Evolutionary conservation across 108 stramenopile species (phyloP).

Genomic region (Fragilariopsis cylindrus): DNA sequence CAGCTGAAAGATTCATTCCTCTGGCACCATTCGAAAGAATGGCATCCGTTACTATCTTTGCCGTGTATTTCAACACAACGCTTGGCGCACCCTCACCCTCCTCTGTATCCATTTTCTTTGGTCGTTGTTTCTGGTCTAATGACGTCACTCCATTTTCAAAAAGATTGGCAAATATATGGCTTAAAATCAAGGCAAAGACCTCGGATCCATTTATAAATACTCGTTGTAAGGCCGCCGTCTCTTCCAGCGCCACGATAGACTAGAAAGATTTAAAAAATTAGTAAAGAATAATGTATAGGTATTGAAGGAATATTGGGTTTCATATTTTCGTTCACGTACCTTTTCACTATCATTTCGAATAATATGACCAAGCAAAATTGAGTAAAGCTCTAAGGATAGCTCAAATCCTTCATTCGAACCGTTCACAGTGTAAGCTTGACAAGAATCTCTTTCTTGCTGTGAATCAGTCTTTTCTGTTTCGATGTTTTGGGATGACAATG

Average conservation of each 20-base stretch:
- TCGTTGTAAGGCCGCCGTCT: slow-evolving; percentile 76
- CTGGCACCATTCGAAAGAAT: slow-evolving; percentile 64
- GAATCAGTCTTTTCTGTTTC: neutral
- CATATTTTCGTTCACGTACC: slow-evolving; percentile 9
- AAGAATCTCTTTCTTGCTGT: neutral
- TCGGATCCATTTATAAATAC: slow-evolving; percentile 72
- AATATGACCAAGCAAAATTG: slow-evolving; percentile 67
- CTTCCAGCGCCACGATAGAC: slow-evolving; percentile 66
- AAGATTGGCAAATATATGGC: slow-evolving; percentile 72
- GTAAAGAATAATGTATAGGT: too few relatives aligned
- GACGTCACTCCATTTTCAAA: slow-evolving; percentile 61
- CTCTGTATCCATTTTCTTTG: slow-evolving; percentile 19
- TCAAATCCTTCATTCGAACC: slow-evolving; percentile 42
- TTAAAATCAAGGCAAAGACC: slow-evolving; percentile 71
- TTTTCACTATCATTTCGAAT: slow-evolving; percentile 74
- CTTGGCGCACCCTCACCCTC: slow-evolving; percentile 35
- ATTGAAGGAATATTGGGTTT: neutral
- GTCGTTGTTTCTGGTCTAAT: slow-evolving; percentile 30
- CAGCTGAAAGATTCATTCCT: slow-evolving; percentile 63
- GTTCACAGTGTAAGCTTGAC: neutral
- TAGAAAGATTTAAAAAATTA: neutral
- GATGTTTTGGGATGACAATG: neutral
- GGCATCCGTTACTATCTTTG: slow-evolving; percentile 74
- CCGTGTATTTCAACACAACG: slow-evolving; percentile 63
- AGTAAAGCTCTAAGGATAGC: slow-evolving; percentile 74